Conservation (phyloP, 331 rosid genomes). For the Saraca asoca region DNA sequence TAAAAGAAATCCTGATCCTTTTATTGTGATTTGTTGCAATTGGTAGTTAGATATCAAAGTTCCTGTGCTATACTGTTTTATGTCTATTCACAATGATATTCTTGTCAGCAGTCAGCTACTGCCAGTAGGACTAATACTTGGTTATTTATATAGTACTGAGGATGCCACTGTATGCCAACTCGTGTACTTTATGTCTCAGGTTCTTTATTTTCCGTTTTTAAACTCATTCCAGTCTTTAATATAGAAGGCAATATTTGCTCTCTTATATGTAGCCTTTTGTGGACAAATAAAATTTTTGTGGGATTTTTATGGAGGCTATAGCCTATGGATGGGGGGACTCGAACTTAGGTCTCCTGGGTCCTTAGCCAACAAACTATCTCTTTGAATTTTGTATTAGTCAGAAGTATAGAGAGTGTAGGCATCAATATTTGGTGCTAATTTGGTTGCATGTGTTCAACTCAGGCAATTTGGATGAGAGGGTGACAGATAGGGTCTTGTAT, state of each 20-base stretch:
- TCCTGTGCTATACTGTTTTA: neutral
- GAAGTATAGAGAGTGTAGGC: neutral
- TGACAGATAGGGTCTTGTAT: slow-evolving; percentile 78
- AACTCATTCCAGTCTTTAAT: neutral
- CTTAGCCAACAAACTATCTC: too few relatives aligned
- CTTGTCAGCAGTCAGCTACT: neutral
- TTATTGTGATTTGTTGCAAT: neutral
- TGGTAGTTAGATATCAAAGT: neutral
- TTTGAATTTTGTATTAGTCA: neutral
- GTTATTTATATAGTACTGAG: neutral
- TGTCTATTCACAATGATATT: neutral
- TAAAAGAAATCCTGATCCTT: too few relatives aligned
- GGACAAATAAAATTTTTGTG: neutral
- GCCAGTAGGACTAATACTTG: neutral
- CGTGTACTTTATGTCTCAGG: neutral
- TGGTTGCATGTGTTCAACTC: slow-evolving; percentile 21
- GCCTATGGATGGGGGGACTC: neutral
- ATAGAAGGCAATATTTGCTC: neutral
- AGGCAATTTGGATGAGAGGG: slow-evolving; percentile 94
- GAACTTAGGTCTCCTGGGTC: neutral
- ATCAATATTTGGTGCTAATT: slow-evolving; percentile 15
- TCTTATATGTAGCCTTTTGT: neutral
- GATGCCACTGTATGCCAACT: neutral
- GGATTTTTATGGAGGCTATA: neutral
- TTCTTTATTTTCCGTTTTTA: neutral